phyloP scores from a whole-genome alignment of 2,329 filamentous ascomycete species.

The Pleomassaria siparia region DNA sequence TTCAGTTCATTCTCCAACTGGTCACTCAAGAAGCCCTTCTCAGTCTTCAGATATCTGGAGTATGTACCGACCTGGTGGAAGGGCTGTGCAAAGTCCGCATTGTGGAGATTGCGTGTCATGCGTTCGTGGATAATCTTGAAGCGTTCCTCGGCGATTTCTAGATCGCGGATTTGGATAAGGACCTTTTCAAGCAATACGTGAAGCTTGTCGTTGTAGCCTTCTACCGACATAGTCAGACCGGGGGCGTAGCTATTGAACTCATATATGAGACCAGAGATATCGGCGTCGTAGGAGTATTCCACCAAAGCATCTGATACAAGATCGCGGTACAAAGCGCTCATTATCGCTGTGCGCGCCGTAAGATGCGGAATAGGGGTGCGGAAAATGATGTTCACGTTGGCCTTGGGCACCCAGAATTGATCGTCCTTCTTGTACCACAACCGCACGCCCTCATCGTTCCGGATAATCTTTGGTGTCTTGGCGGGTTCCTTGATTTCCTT shows the following conservation, averaged over 20 bases:
- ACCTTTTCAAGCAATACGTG: conserved; percentile 88
- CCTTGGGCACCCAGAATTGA: conserved; percentile 96
- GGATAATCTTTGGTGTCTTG: conserved; percentile 75
- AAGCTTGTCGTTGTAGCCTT: conserved; percentile 96
- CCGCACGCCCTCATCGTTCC: conserved; percentile 77
- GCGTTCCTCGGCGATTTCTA: conserved; percentile 81
- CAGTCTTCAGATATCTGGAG: conserved; percentile 75
- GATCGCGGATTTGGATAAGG: conserved; percentile 76
- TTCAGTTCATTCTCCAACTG: conserved; percentile 78
- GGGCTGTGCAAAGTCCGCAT: conserved; percentile 84
- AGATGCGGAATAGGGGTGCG: conserved; percentile 77
- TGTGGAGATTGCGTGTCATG: conserved; percentile 73
- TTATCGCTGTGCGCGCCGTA: conserved; percentile 76
- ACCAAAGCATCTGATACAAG: conserved; percentile 85
- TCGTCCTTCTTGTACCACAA: conserved; percentile 99
- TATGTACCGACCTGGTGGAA: conserved; percentile 87
- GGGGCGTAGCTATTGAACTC: conserved; percentile 70
- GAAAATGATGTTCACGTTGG: conserved; percentile 78
- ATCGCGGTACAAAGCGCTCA: conserved; percentile 78
- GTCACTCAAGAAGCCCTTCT: conserved; percentile 76
- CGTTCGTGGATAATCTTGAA: conserved; percentile 92
- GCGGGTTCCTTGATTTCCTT: conserved; percentile 79
- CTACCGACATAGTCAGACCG: conserved; percentile 76
- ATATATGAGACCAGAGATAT: conserved; percentile 87
- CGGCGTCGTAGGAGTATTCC: conserved; percentile 94